Evolutionary conservation across 305 asterid species (phyloP).

Genomic region (Fraxinus albicans): DNA sequence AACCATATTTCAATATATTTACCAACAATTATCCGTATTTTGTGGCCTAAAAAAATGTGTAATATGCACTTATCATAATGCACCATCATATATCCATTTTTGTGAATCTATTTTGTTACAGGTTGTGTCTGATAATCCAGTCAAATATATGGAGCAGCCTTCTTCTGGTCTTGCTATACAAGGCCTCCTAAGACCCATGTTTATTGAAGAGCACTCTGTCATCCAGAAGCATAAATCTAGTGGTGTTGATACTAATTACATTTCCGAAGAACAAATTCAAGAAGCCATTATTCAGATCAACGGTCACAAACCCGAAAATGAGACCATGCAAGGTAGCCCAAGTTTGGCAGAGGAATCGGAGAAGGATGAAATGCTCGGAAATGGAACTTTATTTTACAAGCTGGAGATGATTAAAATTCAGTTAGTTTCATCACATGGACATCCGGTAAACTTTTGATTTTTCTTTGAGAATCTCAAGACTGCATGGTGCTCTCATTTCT

Average conservation of each 20-base stretch:
- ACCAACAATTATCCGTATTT: too few relatives aligned
- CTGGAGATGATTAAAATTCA: slow-evolving; percentile 81
- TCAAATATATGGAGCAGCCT: slow-evolving; percentile 89
- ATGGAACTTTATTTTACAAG: slow-evolving; percentile 88
- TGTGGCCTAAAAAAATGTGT: too few relatives aligned
- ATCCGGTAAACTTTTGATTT: slow-evolving; percentile 44
- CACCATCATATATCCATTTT: not conserved
- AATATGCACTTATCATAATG: not conserved
- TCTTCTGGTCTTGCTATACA: slow-evolving; percentile 88
- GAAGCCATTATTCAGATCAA: slow-evolving; percentile 48
- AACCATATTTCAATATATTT: too few relatives aligned
- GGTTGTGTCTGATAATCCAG: slow-evolving; percentile 82
- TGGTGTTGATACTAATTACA: slow-evolving; percentile 31
- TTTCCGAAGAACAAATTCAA: slow-evolving; percentile 43
- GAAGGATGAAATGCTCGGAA: slow-evolving; percentile 62
- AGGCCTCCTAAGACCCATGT: slow-evolving; percentile 87
- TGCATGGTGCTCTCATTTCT: slow-evolving; percentile 2
- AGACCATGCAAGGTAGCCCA: slow-evolving; percentile 45
- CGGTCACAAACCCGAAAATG: slow-evolving; percentile 60
- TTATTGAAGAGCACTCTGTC: slow-evolving; percentile 79
- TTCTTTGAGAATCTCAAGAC: not conserved
- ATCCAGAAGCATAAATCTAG: slow-evolving; percentile 65
- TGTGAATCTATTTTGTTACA: slow-evolving; percentile 29
- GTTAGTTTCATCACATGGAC: slow-evolving; percentile 68
- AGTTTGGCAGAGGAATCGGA: slow-evolving; percentile 67